These are phyloP conservation scores for Debaryomyces singareniensis DNA, from an alignment of 1,139 yeast species.

Conservation along the genomic window DNA sequence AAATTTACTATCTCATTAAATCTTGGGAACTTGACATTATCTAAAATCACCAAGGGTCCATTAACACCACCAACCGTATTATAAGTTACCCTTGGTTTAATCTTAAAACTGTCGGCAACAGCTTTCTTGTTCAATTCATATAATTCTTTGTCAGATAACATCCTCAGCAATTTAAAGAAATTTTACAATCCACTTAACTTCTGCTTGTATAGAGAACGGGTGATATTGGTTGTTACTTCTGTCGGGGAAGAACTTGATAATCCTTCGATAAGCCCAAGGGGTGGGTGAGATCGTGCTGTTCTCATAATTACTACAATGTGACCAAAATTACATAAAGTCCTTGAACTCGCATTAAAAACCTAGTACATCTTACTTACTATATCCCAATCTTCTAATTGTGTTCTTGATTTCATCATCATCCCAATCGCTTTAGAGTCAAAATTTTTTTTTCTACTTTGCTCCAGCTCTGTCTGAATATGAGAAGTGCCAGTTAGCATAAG, in stretches of 20 bases:
- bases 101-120: slow-evolving; percentile 82
- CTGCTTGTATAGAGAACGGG: no score
- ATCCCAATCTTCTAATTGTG: slow-evolving; percentile 38
- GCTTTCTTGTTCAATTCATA: slow-evolving; percentile 85
- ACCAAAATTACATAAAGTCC: no score
- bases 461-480: slow-evolving; percentile 1
- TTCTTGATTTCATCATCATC: slow-evolving; percentile 21
- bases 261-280: slow-evolving; percentile 3
- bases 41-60: slow-evolving; percentile 95
- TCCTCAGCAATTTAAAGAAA: slow-evolving; percentile 7
- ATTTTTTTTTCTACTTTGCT: slow-evolving; percentile 1
- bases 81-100: slow-evolving; percentile 84
- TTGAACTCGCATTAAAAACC: neutral
- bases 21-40: slow-evolving; percentile 93
- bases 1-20: slow-evolving; percentile 94
- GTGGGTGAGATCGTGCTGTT: no score
- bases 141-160: slow-evolving; percentile 51
- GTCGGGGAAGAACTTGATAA: no score
- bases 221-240: no score
- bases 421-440: slow-evolving; percentile 4
- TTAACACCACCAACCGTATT: slow-evolving; percentile 97
- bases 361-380: slow-evolving; percentile 29
- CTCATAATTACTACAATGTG: no score
- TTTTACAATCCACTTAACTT: neutral
- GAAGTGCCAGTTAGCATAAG: slow-evolving; percentile 14